Evolutionary conservation across 75 land plant species (phyloP), one percentile per base, ranked within the genome.

Genomic region (Pinus albicaulis): DNA sequence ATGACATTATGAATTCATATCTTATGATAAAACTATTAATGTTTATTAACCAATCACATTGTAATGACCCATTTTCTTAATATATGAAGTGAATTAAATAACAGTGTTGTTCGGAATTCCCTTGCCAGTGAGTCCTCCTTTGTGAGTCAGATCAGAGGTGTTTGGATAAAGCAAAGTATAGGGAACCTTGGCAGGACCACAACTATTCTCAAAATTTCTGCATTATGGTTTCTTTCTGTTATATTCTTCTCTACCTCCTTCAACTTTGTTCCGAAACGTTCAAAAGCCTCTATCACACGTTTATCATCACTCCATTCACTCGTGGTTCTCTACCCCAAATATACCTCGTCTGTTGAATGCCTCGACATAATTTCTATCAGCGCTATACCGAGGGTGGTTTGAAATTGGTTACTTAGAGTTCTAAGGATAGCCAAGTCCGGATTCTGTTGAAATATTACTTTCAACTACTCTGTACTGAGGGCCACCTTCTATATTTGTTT

Each of bases 261-360:
- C 17, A 58, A 20, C n/a, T 20, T 16, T 20, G 17, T 20, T 20
- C n/a, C 4, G 0, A 58, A 58, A 20, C 19, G 59, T 20, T 58
- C n/a, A 20, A 58, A 58, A 16, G 59, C 59, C 4, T 16, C 59
- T 16, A 58, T 16, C 17, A 20, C 59, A 20, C 59, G 59, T 20
- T 16, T 4, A 20, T 58, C 59, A 11, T 58, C 59, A 20, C n/a
- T 58, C 59, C 87, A 78, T 24, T 84, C 77, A 55, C 78, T 53
- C 12, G 78, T 65, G n/a, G 76, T 71, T 22, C 76, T 22, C 69
- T 85, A 79, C 11, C 92, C 96, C 41, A 96, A 52, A 70, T 89
- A 96, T 86, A 87, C 94, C 82, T 96, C 96, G 53, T 93, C 90
- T 19, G 86, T 76, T 5, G 94, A 84, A 62, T 93, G 96, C 53